Evolutionary conservation across 2,329 filamentous ascomycete genomes (phyloP).

Genomic region (Aspergillus proliferans): DNA sequence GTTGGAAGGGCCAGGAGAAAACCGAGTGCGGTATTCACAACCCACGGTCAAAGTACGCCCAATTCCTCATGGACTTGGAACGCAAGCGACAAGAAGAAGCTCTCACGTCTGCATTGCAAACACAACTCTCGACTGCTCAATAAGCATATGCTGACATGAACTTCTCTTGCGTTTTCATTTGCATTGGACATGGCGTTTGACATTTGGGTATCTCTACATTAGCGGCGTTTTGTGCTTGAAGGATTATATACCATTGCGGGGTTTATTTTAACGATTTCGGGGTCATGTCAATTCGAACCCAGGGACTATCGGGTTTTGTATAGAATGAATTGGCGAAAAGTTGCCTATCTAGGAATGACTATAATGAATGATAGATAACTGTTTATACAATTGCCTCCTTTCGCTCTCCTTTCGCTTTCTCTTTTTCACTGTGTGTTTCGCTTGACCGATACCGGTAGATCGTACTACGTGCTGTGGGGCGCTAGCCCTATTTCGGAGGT

Average conservation of each 20-base stretch:
- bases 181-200: constrained; percentile 4
- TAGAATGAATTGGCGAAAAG: constrained; percentile 9
- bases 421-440: background rate
- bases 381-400: background rate
- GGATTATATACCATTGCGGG: too few relatives aligned
- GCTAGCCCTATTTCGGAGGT: too few relatives aligned
- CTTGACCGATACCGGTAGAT: too few relatives aligned
- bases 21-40: constrained; percentile 99
- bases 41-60: constrained; percentile 86
- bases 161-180: constrained; percentile 3
- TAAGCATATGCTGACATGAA: constrained; percentile 9
- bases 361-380: constrained; percentile 14
- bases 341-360: constrained; percentile 11
- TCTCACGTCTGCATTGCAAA: constrained; percentile 39
- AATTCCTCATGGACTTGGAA: constrained; percentile 71
- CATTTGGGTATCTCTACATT: constrained; percentile 8
- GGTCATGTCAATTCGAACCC: constrained; percentile 3
- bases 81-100: constrained; percentile 58
- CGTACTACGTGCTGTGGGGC: too few relatives aligned
- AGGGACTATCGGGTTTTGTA: constrained; percentile 9
- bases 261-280: constrained; percentile 7
- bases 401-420: background rate
- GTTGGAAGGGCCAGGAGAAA: constrained; percentile 95
- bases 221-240: constrained; percentile 11
- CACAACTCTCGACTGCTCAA: constrained; percentile 23